Base-by-base conservation (phyloP, 805 yeast genomes). In the Lachancea meyersii region DNA sequence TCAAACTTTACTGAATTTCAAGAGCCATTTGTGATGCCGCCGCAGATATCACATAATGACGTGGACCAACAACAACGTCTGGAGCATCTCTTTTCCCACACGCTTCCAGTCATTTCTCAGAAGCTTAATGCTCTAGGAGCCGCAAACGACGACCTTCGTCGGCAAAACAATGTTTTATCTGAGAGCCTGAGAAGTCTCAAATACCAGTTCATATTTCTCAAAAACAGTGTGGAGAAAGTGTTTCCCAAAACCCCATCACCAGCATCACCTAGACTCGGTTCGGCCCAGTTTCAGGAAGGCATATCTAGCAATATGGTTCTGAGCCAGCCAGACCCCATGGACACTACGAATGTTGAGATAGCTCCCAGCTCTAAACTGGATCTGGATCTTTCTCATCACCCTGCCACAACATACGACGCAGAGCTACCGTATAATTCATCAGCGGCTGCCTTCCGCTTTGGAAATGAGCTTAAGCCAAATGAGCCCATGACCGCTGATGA, bases 61-160 rank as follows among this genome's bases (percentile, higher is more conserved):
- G 21, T 9, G 14, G 16, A 18, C n/a, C 23, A 22, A 16, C 28
- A 38, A 6, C 41, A 38, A 22, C 22, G 14, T 19, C 22, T 33
- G 9, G 43, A 40, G 5, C 24, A 19, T 13, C 20, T 41, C 16
- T 24, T 41, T 17, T 26, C 35, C 5, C 38, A 41, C 10, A 35
- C 40, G 13, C 18, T 41, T 17, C 44, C 44, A 4, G 38, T 30
- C 16, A 35, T 41, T 10, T 22, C 28, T 10, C 44, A 35, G 9
- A 35, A 31, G 18, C 26, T 41, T 14, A 22, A 41, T 20, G 30
- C 40, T 2, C 20, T 41, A 24, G 40, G 28, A 5, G 24, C 31
- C 9, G 35, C 40, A 10, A 41, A 41, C 24, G 33, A 21, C 11
- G 36, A 23, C 11, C 31, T 41, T 18, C 37, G 34, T 7, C 28